Evolutionary conservation across 345 rosid genomes (phyloP).

Genomic region (Durio zibethinus): DNA sequence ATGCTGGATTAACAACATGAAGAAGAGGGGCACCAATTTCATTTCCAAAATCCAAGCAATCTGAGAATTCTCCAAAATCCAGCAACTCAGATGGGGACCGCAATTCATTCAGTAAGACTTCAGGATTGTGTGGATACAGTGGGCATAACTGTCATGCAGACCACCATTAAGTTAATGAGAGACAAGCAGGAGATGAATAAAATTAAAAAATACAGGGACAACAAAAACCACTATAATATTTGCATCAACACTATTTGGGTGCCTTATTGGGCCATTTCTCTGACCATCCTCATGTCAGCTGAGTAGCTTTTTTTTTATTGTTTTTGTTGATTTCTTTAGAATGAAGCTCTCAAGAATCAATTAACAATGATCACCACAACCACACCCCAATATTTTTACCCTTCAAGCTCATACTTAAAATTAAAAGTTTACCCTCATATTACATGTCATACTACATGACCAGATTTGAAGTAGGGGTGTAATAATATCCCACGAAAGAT

Average conservation of each 20-base stretch:
- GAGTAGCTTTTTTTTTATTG: neutral
- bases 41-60: slow-evolving; percentile 79
- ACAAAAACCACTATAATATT: neutral
- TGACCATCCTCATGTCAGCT: neutral
- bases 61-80: slow-evolving; percentile 98
- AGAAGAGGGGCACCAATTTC: slow-evolving; percentile 71
- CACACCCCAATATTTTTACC: neutral
- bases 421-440: neutral
- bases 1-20: slow-evolving; percentile 90
- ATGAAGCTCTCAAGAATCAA: neutral
- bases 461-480: neutral
- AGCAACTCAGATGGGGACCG: slow-evolving; percentile 94
- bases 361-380: neutral
- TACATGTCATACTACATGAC: no score
- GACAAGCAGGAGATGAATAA: neutral
- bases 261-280: neutral
- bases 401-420: neutral
- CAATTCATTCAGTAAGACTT: slow-evolving; percentile 85
- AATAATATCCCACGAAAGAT: neutral
- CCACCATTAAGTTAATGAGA: slow-evolving; percentile 14
- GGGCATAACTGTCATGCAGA: slow-evolving; percentile 76
- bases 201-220: neutral
- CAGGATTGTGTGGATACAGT: slow-evolving; percentile 94
- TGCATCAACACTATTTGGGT: neutral
- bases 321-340: neutral